These are phyloP conservation scores for Hygrophila difformis DNA, from an alignment of 257 asterid genomes.

Conservation along the genomic window DNA sequence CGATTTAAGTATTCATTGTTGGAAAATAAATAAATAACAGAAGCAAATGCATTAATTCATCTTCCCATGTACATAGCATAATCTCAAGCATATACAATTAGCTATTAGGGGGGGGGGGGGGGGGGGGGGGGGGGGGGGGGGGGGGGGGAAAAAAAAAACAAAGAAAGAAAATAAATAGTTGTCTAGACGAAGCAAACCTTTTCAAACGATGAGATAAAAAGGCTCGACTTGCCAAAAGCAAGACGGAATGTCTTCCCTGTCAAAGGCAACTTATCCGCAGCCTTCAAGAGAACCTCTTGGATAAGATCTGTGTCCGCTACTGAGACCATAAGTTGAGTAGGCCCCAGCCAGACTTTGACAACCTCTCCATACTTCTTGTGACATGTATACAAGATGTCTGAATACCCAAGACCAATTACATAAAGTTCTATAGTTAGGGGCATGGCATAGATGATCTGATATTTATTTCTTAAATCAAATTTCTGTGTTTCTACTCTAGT, in stretches of 20 bases:
- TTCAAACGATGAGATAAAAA: slow-evolving; percentile 24
- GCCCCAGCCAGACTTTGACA: slow-evolving; percentile 36
- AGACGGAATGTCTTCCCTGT: slow-evolving; percentile 32
- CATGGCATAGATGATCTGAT: neutral
- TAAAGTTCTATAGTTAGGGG: neutral
- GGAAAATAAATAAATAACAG: slow-evolving; percentile 1
- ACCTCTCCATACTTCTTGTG: slow-evolving; percentile 32
- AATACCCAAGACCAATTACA: neutral
- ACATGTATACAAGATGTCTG: slow-evolving; percentile 24
- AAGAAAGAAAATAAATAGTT: neutral
- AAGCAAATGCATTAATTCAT: too few species aligned
- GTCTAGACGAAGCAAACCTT: slow-evolving; percentile 33
- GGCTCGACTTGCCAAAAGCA: slow-evolving; percentile 25
- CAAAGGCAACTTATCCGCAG: slow-evolving; percentile 38
- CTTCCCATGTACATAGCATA: too few species aligned
- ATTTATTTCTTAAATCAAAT: too few species aligned
- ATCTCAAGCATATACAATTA: too few species aligned
- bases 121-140: too few species aligned
- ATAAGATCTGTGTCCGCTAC: slow-evolving; percentile 27
- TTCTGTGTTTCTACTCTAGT: too few species aligned
- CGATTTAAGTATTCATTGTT: neutral
- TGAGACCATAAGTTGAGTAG: slow-evolving; percentile 35
- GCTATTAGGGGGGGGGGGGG: too few species aligned
- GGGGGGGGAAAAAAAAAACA: too few species aligned
- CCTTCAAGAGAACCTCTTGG: slow-evolving; percentile 32